Conservation (phyloP, 805 yeast genomes). For the Kodamaea leandrae region DNA sequence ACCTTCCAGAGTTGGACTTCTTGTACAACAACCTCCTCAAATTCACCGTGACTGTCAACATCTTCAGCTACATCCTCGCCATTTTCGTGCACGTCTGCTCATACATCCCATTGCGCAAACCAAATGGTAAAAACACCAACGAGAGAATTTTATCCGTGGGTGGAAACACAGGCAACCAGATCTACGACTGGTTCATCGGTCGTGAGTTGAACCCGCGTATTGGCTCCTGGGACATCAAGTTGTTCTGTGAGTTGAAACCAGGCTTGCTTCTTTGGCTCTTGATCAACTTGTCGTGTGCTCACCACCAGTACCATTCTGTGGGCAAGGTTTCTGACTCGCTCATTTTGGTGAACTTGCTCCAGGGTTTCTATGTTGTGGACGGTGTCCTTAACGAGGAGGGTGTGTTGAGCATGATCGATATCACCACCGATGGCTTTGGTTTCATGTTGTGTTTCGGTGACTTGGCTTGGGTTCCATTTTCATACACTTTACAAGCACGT, state of each 20-base stretch:
- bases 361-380: slow-evolving; percentile 81
- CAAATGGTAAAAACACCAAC: slow-evolving; percentile 52
- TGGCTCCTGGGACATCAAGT: slow-evolving; percentile 81
- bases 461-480: slow-evolving; percentile 86
- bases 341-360: slow-evolving; percentile 63
- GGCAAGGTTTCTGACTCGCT: slow-evolving; percentile 72
- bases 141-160: slow-evolving; percentile 79
- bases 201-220: slow-evolving; percentile 92
- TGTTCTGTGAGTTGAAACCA: slow-evolving; percentile 92
- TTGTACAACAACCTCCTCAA: slow-evolving; percentile 67
- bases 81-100: slow-evolving; percentile 64
- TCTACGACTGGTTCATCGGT: slow-evolving; percentile 97
- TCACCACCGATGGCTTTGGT: slow-evolving; percentile 95
- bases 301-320: slow-evolving; percentile 64
- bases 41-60: slow-evolving; percentile 58
- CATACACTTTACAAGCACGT: slow-evolving; percentile 83
- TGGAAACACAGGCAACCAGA: slow-evolving; percentile 73
- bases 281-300: slow-evolving; percentile 74
- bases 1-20: slow-evolving; percentile 76
- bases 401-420: slow-evolving; percentile 88
- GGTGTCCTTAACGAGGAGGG: slow-evolving; percentile 93
- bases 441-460: slow-evolving; percentile 96
- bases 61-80: slow-evolving; percentile 65
- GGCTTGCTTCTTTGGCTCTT: slow-evolving; percentile 86
- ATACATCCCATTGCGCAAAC: slow-evolving; percentile 52